phyloP scores from a whole-genome alignment of 2,329 filamentous ascomycete species.

The Thielaviopsis punctulata region DNA sequence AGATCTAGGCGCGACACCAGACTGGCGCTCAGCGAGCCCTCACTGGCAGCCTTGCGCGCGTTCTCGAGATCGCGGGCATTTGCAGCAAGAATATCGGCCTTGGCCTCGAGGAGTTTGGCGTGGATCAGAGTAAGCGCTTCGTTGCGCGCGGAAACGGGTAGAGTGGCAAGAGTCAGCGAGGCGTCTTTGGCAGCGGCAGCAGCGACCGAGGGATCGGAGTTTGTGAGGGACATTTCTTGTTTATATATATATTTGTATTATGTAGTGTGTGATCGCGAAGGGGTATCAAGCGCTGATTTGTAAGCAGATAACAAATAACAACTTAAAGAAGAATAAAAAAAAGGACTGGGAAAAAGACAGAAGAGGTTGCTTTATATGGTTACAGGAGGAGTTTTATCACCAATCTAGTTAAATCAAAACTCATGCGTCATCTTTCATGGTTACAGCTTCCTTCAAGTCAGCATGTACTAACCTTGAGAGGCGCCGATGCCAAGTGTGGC shows the following conservation, averaged over 20 bases:
- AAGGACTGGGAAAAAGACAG: background rate
- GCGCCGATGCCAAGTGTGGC: too few relatives aligned
- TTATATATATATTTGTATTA: background rate
- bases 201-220: slow-evolving; percentile 60
- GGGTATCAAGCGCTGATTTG: background rate
- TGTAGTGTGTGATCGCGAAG: background rate
- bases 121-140: slow-evolving; percentile 72
- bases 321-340: background rate
- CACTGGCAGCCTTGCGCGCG: slow-evolving; percentile 55
- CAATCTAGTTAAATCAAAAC: too few relatives aligned
- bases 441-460: too few relatives aligned
- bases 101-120: slow-evolving; percentile 50
- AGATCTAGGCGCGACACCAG: slow-evolving; percentile 80
- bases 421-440: too few relatives aligned
- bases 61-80: slow-evolving; percentile 68
- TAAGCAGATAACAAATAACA: background rate
- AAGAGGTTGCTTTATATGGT: too few relatives aligned
- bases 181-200: slow-evolving; percentile 64
- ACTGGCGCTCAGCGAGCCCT: slow-evolving; percentile 62
- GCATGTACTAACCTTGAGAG: too few relatives aligned
- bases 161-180: slow-evolving; percentile 66
- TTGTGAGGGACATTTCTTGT: slow-evolving; percentile 66
- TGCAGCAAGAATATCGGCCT: slow-evolving; percentile 64
- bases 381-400: too few relatives aligned
- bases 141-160: slow-evolving; percentile 63